Evolutionary conservation across 345 rosid genomes (phyloP), one percentile per base, ranked within the genome.

Genomic region (Odontarrhena argentea): DNA sequence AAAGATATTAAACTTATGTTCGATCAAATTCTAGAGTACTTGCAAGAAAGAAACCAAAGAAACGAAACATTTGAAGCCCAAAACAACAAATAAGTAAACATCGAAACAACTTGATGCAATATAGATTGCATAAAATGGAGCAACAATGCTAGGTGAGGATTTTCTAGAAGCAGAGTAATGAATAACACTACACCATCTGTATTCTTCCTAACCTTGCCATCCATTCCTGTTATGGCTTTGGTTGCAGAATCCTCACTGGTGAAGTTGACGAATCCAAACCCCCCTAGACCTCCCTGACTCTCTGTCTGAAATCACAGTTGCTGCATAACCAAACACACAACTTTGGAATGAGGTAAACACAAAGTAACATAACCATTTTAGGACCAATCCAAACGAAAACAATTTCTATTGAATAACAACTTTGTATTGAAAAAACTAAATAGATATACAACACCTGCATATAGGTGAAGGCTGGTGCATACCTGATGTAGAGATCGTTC

Each of bases 381-480:
- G 7, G 15, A 38, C 1, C 40, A 51, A 3, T 28, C 22, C n/a
- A 40, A 51, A 65, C 3, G 22, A 55, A 34, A 22, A 32, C 35
- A 55, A 28, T 15, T 14, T 44, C 49, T 32, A 9, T 2, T 25
- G 55, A 3, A 6, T 32, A 28, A 28, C 5, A 28, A 28, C 32
- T 2, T 28, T 42, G n/a, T 37, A 56, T 15, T 24, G 62, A 58
- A 74, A 62, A 46, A 75, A 72, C 83, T 77, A 67, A 71, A 80
- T 66, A 81, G 50, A 73, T 73, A 76, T 84, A 87, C 85, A 74
- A 80, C 81, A 87, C 97, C 96, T 91, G 96, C 80, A 82, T 54
- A 76, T 60, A 82, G 47, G 80, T 60, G 87, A 87, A 81, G 80
- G 82, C 94, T 82, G 97, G 81, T 84, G 88, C 53, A 86, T 86